Evolutionary conservation across 495 filamentous ascomycete genomes (phyloP).

Genomic region (Endocarpon pusillum): DNA sequence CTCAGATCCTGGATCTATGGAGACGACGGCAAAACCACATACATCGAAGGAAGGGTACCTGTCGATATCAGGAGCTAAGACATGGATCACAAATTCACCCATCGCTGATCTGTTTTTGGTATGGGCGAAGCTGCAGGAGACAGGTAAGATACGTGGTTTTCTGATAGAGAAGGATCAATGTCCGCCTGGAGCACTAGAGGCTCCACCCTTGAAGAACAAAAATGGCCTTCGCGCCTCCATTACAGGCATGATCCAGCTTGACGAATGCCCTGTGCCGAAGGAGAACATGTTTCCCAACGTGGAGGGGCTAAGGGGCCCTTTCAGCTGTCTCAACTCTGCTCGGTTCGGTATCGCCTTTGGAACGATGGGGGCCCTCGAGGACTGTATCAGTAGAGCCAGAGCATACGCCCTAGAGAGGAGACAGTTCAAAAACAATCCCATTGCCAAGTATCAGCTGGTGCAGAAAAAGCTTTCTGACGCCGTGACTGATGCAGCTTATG

Average conservation of each 20-base stretch:
- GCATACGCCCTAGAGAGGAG: constrained; percentile 79
- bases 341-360: constrained; percentile 89
- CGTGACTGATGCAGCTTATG: constrained; percentile 77
- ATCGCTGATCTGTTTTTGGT: constrained; percentile 83
- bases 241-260: constrained; percentile 95
- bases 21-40: constrained; percentile 71
- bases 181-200: constrained; percentile 76
- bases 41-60: constrained; percentile 76
- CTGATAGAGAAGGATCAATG: constrained; percentile 67
- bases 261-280: constrained; percentile 70
- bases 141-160: constrained; percentile 92
- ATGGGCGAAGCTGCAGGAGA: constrained; percentile 83
- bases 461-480: constrained; percentile 97
- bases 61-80: constrained; percentile 72
- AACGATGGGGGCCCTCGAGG: constrained; percentile 83
- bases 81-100: constrained; percentile 97
- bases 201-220: constrained; percentile 88
- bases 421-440: constrained; percentile 90
- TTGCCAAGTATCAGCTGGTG: constrained; percentile 95
- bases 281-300: constrained; percentile 91
- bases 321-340: constrained; percentile 85
- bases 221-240: constrained; percentile 82
- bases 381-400: constrained; percentile 64
- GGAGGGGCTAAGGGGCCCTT: constrained; percentile 76
- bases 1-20: constrained; percentile 92